These are phyloP conservation scores for Aspergillus sp. DNA, from an alignment of 2,329 filamentous ascomycete genomes.

Conservation along the genomic window DNA sequence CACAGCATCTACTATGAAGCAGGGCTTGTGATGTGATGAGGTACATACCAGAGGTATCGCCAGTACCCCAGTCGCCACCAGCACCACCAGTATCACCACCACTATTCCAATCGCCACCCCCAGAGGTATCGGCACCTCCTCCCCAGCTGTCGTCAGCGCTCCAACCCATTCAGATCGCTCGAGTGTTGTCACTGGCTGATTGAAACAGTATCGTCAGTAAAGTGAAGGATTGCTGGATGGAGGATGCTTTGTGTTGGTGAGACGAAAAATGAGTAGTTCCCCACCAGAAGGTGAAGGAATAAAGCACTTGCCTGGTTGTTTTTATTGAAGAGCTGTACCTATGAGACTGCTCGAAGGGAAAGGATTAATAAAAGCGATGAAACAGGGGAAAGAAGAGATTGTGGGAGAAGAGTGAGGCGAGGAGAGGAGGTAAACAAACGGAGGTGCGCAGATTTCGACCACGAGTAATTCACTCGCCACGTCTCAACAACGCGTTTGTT, in stretches of 20 bases:
- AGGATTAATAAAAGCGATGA: not conserved
- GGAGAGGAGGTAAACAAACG: not conserved
- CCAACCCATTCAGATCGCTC: not conserved
- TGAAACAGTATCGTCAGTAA: not conserved
- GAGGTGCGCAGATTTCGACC: not conserved
- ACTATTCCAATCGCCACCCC: not conserved
- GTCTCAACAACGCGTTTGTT: not conserved
- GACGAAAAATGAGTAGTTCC: not conserved
- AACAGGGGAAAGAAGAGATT: not conserved
- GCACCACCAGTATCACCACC: slow-evolving; percentile 3
- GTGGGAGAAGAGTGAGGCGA: not conserved
- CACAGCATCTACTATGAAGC: not conserved
- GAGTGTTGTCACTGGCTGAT: not conserved
- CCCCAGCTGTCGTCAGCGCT: not conserved
- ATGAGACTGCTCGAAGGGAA: not conserved
- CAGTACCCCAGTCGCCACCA: slow-evolving; percentile 1
- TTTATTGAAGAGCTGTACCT: not conserved
- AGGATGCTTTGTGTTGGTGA: not conserved
- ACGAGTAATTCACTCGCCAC: not conserved
- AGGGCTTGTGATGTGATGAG: not conserved
- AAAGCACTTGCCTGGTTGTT: not conserved
- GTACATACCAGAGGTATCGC: not conserved
- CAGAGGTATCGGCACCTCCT: not conserved
- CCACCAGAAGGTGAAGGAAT: not conserved
- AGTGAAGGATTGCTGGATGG: not conserved